phyloP scores from a whole-genome alignment of 345 rosid genomes.

The Erodium maritimum region DNA sequence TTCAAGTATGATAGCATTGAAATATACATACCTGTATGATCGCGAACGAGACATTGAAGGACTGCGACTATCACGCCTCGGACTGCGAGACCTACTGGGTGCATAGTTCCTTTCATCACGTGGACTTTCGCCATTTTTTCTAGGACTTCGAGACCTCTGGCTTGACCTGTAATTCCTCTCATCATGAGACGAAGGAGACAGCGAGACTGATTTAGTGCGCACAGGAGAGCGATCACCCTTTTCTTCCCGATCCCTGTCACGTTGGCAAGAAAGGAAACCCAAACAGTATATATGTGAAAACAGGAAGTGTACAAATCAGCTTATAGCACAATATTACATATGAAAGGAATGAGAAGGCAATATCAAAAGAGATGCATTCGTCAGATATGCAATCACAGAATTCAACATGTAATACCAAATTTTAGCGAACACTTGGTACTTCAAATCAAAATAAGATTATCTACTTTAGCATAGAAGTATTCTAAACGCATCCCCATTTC shows the following conservation, averaged over 20 bases:
- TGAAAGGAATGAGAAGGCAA: background rate
- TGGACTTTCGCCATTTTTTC: constrained; percentile 30
- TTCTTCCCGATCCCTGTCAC: constrained; percentile 33
- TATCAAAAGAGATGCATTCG: background rate
- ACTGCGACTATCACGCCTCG: constrained; percentile 22
- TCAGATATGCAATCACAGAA: background rate
- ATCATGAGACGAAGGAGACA: constrained; percentile 41
- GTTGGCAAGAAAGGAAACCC: constrained; percentile 4
- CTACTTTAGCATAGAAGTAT: constrained; percentile 1
- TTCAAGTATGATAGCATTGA: background rate
- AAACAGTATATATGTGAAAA: constrained; percentile 1
- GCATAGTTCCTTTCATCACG: constrained; percentile 28
- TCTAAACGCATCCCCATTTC: constrained; percentile 20
- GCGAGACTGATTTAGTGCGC: constrained; percentile 46
- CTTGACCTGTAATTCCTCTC: constrained; percentile 28
- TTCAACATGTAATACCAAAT: background rate
- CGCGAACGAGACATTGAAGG: constrained; percentile 42
- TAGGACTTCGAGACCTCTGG: constrained; percentile 36
- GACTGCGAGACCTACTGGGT: constrained; percentile 34
- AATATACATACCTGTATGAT: constrained; percentile 41
- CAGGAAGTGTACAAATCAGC: constrained; percentile 4
- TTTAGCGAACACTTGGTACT: constrained; percentile 5
- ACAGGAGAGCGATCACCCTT: constrained; percentile 36
- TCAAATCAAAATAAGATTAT: constrained; percentile 3
- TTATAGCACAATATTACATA: background rate